A percentile compares a stretch with the other conserved stretches of the same genome.
Evolutionary conservation across 805 yeast species (phyloP).

Genomic region (Wickerhamiella allomyrinae): DNA sequence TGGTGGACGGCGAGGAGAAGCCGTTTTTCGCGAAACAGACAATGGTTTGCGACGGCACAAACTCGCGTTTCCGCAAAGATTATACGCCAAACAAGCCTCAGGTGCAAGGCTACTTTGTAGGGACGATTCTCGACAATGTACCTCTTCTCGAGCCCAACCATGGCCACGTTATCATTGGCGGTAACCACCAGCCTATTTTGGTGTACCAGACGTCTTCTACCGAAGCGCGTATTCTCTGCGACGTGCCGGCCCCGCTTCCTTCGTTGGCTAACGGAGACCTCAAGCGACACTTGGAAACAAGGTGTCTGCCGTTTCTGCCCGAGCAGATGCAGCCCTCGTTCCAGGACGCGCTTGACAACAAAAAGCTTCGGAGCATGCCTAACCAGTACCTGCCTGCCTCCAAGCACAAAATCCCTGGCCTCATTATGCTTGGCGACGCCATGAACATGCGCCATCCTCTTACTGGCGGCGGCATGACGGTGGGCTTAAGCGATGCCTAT

Average conservation of each 20-base stretch:
- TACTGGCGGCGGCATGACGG: conserved; percentile 99
- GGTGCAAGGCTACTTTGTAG: conserved; percentile 76
- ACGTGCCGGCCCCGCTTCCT: conserved; percentile 70
- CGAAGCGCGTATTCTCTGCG: conserved; percentile 83
- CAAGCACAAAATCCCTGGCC: conserved; percentile 52
- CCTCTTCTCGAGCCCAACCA: conserved; percentile 57
- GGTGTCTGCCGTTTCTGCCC: conserved; percentile 62
- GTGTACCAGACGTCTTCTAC: conserved; percentile 73
- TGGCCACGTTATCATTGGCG: conserved; percentile 83
- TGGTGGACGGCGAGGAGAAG: conserved; percentile 15
- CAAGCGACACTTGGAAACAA: conserved; percentile 40
- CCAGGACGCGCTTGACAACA: conserved; percentile 41
- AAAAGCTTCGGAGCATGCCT: conserved; percentile 75
- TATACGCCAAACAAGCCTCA: conserved; percentile 48
- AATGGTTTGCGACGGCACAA: conserved; percentile 83
- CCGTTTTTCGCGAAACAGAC: conserved; percentile 47
- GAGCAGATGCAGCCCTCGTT: conserved; percentile 50
- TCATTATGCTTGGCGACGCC: conserved; percentile 81
- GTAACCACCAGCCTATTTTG: conserved; percentile 68
- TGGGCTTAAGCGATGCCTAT: conserved; percentile 76
- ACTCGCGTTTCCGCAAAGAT: conserved; percentile 77
- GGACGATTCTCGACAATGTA: conserved; percentile 61
- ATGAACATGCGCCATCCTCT: conserved; percentile 95
- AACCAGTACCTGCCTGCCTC: conserved; percentile 79
- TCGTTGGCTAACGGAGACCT: conserved; percentile 42